Evolutionary conservation across 495 filamentous ascomycete genomes (phyloP).

Genomic region (Opeltia flavorubescens): DNA sequence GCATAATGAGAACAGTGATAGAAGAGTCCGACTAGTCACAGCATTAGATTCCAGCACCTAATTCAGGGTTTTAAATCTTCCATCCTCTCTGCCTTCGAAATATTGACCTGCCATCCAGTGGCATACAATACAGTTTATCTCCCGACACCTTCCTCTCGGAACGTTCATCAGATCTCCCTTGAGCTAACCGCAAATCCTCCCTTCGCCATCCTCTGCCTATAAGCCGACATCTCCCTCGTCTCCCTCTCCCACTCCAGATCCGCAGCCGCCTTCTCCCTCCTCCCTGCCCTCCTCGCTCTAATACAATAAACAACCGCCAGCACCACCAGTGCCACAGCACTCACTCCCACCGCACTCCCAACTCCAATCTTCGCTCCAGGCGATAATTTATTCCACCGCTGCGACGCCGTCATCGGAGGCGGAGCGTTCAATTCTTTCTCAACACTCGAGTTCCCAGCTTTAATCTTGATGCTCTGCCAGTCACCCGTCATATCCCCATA

Average conservation of each 20-base stretch:
- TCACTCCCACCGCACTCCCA: conserved; percentile 35
- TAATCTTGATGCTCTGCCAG: conserved; percentile 59
- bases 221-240: not conserved
- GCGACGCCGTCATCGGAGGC: conserved; percentile 28
- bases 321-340: conserved; percentile 33
- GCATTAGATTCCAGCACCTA: too few species aligned
- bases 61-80: too few species aligned
- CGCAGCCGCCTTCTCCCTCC: conserved; percentile 43
- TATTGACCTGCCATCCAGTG: too few species aligned
- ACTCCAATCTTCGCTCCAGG: conserved; percentile 42
- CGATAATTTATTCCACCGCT: conserved; percentile 46
- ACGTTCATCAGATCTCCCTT: not conserved
- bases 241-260: conserved; percentile 42
- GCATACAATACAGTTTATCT: too few species aligned
- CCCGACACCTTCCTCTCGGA: too few species aligned
- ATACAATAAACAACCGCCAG: conserved; percentile 46
- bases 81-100: too few species aligned
- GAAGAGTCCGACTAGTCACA: too few species aligned
- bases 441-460: conserved; percentile 49
- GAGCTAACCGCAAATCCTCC: not conserved
- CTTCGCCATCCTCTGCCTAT: not conserved
- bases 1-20: too few species aligned
- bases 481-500: conserved; percentile 52
- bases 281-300: conserved; percentile 50
- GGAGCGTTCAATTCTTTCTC: conserved; percentile 22